Evolutionary conservation across 352 stramenopile genomes (phyloP).

Genomic region (Phytopythium boreale): DNA sequence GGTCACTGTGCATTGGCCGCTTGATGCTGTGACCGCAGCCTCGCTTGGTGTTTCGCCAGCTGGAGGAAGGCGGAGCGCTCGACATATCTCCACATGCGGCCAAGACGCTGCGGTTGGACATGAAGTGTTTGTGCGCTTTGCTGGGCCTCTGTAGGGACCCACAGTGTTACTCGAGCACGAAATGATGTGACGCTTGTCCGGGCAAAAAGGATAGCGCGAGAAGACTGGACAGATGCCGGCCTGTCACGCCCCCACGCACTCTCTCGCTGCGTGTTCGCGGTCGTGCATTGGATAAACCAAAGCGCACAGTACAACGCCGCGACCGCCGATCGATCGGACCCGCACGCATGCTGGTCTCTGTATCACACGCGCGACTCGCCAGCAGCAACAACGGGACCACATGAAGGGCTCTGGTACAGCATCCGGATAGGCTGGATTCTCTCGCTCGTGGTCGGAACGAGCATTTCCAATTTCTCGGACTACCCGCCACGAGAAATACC

Average conservation of each 20-base stretch:
- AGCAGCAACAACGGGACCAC: neutral
- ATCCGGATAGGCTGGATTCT: too few species aligned
- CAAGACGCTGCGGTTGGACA: neutral
- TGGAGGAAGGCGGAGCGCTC: neutral
- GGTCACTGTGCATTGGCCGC: neutral
- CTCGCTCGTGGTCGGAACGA: neutral
- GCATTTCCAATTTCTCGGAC: constrained; percentile 7
- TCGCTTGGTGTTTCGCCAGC: neutral
- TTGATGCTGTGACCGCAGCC: neutral
- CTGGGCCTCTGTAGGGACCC: neutral
- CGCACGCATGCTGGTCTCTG: neutral
- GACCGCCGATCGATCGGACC: neutral
- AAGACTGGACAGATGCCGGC: neutral
- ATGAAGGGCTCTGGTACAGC: too few species aligned
- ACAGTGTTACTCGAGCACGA: neutral
- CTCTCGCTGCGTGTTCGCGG: neutral
- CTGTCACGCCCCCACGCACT: neutral
- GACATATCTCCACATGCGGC: neutral
- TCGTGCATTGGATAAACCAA: neutral
- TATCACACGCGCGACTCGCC: neutral
- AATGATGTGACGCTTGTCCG: neutral
- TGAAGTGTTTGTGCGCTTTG: neutral
- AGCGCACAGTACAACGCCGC: neutral
- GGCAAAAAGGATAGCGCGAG: neutral
- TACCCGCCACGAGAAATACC: constrained; percentile 4